Evolutionary conservation across 495 filamentous ascomycete species (phyloP).

Genomic region (Apodospora peruviana): DNA sequence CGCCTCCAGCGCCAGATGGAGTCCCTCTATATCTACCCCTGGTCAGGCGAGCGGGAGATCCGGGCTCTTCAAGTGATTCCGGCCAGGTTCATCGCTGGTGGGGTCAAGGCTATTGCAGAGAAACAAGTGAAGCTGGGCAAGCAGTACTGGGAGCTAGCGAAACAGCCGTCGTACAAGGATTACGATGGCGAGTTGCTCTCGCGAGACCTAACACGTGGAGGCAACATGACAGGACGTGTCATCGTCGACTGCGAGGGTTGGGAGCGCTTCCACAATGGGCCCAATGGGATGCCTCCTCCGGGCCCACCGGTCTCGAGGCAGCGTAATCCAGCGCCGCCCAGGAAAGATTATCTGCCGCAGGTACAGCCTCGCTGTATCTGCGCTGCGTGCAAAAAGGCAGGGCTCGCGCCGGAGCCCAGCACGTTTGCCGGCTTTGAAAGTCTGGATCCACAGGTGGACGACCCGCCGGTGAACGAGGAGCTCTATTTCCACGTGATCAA

Average conservation of each 20-base stretch:
- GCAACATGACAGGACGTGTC: slow-evolving; percentile 29
- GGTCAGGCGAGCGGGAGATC: slow-evolving; percentile 31
- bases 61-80: slow-evolving; percentile 26
- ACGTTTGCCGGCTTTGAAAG: slow-evolving; percentile 30
- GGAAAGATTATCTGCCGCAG: slow-evolving; percentile 27
- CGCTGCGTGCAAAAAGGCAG: slow-evolving; percentile 13
- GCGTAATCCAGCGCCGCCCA: background rate
- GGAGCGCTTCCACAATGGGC: slow-evolving; percentile 13
- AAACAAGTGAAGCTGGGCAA: slow-evolving; percentile 27
- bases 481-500: slow-evolving; percentile 29
- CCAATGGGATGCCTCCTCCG: background rate
- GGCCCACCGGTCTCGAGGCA: background rate
- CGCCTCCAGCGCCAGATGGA: slow-evolving; percentile 26
- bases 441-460: slow-evolving; percentile 22
- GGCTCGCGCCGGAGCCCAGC: slow-evolving; percentile 9
- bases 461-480: slow-evolving; percentile 19
- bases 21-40: slow-evolving; percentile 19
- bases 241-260: slow-evolving; percentile 33
- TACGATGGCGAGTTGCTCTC: slow-evolving; percentile 27
- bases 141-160: slow-evolving; percentile 32
- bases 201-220: background rate
- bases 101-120: slow-evolving; percentile 14
- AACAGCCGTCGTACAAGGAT: slow-evolving; percentile 29
- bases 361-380: slow-evolving; percentile 27
- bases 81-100: slow-evolving; percentile 24